Percentiles rank a stretch among this genome's conserved stretches.
Evolutionary conservation across 1,284 basidiomycete species (phyloP).

Genomic region (Wallemia mellicola): DNA sequence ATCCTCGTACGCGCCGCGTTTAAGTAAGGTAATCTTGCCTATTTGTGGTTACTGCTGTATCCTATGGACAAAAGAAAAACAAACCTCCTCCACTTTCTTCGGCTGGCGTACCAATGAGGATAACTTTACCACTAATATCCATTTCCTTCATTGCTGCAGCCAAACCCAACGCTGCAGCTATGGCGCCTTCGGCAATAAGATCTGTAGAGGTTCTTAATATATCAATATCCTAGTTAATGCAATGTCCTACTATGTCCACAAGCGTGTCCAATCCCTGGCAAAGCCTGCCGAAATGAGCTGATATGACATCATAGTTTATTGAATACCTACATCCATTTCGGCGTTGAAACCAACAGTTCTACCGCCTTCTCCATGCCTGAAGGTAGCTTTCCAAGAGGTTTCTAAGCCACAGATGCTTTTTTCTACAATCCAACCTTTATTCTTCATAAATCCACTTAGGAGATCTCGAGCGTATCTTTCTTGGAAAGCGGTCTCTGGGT

Average conservation of each 20-base stretch:
- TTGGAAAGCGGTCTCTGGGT: not conserved
- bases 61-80: not conserved
- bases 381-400: constrained; percentile 9
- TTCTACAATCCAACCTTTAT: not conserved
- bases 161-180: constrained; percentile 10
- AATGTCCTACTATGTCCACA: constrained; percentile 7
- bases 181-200: constrained; percentile 11
- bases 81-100: constrained; percentile 7
- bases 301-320: constrained; percentile 3
- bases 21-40: constrained; percentile 7
- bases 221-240: not conserved
- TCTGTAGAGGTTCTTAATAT: constrained; percentile 5
- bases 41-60: constrained; percentile 5
- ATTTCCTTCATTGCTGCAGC: constrained; percentile 8
- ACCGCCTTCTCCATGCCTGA: constrained; percentile 6
- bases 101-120: constrained; percentile 11
- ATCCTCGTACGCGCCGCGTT: constrained; percentile 9
- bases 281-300: constrained; percentile 7
- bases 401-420: constrained; percentile 6
- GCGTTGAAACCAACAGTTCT: not conserved
- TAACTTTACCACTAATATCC: constrained; percentile 8
- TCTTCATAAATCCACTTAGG: not conserved
- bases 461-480: not conserved
- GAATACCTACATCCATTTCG: constrained; percentile 10
- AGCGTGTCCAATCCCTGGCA: constrained; percentile 11